Evolutionary conservation across 108 stramenopile genomes (phyloP), one percentile per base, ranked within the genome.

Genomic region (Phaeodactylum tricornutum): DNA sequence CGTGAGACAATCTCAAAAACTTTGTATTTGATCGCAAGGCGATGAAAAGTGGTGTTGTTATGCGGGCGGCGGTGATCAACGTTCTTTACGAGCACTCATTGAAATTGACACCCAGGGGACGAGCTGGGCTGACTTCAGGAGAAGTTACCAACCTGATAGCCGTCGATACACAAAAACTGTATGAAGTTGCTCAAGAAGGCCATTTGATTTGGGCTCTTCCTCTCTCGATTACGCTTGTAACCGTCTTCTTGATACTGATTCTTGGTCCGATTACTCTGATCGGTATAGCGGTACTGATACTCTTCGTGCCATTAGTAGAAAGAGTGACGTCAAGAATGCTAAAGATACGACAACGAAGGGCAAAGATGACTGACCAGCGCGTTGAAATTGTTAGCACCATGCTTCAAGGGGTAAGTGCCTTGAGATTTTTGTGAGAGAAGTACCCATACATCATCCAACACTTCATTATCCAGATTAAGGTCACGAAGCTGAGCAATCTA

Each of bases 181-280:
- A 67, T 53, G 87, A 89, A 67, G 79, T 83, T 2, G 57, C 74
- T 6, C 83, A 79, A 38, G 86, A 89, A 34, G 79, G 75, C n/a
- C 87, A 94, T 69, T 53, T 92, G 43, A 48, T 90, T 14, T 94
- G 93, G 93, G 67, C 77, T 41, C 56, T 81, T 14, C 93, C 93
- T 4, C 52, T 94, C 1, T 58, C 57, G 26, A 72, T 91, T 65
- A 35, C 72, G 2, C 19, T 94, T 17, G 93, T 91, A n/a, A 64
- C 75, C 5, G 47, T 78, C 8, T 61, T 75, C 24, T 43, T 94
- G 38, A 42, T 74, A 0, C n/a, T 65, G 1, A 53, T 82, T 9
- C 44, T 89, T 32, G 89, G 89, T 5, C 74, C 74, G n/a, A 55
- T 62, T 1, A 80, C 78, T 32, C 44, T 84, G 0, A 71, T 85